These are phyloP conservation scores for Plasmodium inui DNA, from an alignment of 169 alveolate genomes.

Conservation along the genomic window DNA sequence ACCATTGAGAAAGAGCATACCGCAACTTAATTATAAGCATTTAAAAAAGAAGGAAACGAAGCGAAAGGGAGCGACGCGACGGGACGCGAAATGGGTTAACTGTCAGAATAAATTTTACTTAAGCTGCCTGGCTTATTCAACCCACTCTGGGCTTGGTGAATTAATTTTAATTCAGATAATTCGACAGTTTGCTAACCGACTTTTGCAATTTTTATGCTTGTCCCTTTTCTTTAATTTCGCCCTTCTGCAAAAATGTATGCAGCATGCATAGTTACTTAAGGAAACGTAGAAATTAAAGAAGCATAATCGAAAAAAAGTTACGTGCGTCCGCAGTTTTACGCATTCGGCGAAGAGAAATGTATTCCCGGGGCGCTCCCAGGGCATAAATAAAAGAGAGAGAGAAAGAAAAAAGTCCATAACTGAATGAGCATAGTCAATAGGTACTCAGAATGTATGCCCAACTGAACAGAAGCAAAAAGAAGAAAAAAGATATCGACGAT, in stretches of 20 bases:
- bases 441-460: constrained; percentile 50
- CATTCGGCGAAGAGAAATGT: constrained; percentile 3
- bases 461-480: constrained; percentile 60
- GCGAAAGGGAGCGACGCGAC: background rate
- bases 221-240: constrained; percentile 3
- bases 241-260: constrained; percentile 11
- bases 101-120: background rate
- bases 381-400: background rate
- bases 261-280: background rate
- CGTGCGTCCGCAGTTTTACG: background rate
- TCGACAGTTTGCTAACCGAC: background rate
- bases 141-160: background rate
- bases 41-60: background rate
- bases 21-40: background rate
- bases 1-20: background rate
- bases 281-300: background rate
- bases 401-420: background rate
- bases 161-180: background rate
- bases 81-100: background rate
- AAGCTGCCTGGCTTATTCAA: background rate
- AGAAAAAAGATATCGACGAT: constrained; percentile 48
- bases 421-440: constrained; percentile 4
- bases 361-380: background rate
- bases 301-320: background rate
- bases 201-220: background rate